phyloP scores from a whole-genome alignment of 2,329 filamentous ascomycete species.

The Microascus cirrosus region DNA sequence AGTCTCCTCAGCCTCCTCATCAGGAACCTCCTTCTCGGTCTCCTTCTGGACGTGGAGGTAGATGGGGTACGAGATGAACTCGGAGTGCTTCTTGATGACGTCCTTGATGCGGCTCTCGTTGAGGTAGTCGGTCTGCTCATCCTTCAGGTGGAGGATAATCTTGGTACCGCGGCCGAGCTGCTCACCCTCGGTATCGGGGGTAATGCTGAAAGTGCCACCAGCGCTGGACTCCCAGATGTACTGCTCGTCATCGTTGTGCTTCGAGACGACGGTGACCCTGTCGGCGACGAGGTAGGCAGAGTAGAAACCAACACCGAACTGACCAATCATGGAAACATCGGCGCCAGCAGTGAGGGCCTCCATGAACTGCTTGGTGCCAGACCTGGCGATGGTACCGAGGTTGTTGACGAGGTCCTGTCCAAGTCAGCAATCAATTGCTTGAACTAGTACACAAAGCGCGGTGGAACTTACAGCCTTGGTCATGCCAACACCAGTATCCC shows the following conservation, averaged over 20 bases:
- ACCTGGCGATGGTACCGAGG: conserved; percentile 97
- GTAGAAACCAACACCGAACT: conserved; percentile 99
- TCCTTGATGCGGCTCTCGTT: conserved; percentile 99
- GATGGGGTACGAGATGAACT: conserved; percentile 99
- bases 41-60: conserved; percentile 99
- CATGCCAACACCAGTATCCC: conserved; percentile 98
- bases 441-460: background rate
- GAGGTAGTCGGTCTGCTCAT: conserved; percentile 96
- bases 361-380: conserved; percentile 99
- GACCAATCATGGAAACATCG: conserved; percentile 99
- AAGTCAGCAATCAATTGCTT: conserved; percentile 21
- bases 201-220: conserved; percentile 93
- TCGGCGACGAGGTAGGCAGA: conserved; percentile 99
- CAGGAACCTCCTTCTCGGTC: conserved; percentile 96
- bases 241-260: conserved; percentile 99
- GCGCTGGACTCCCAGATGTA: conserved; percentile 99
- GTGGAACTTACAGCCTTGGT: conserved; percentile 84
- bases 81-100: conserved; percentile 99
- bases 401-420: conserved; percentile 96
- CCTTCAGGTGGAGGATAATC: conserved; percentile 98
- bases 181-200: conserved; percentile 81
- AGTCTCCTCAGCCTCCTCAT: conserved; percentile 76
- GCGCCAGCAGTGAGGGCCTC: conserved; percentile 96
- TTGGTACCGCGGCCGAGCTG: conserved; percentile 88
- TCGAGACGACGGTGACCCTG: conserved; percentile 88